phyloP scores from a whole-genome alignment of 768 basidiomycete genomes.

The Gloeopeniophorella convolvens region DNA sequence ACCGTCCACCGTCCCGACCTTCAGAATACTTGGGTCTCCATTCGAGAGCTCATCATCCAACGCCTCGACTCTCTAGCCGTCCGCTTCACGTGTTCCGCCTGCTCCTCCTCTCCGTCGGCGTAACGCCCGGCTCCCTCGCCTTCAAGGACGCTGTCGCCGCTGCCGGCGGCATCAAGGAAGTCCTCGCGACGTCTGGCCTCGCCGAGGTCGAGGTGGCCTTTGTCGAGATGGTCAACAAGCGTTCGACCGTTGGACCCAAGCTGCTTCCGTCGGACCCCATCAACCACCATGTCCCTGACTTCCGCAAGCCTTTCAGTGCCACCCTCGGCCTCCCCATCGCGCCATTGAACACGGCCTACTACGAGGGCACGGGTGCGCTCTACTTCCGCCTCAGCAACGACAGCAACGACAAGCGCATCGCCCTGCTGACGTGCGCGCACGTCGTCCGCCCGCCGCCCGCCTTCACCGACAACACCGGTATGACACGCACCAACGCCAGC shows the following conservation, averaged over 20 bases:
- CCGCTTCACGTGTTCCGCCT: constrained; percentile 21
- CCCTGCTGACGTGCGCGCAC: constrained; percentile 32
- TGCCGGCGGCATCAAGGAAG: constrained; percentile 19
- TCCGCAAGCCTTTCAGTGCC: constrained; percentile 32
- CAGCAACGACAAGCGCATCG: constrained; percentile 24
- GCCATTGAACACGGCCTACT: constrained; percentile 26
- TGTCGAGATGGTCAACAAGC: constrained; percentile 23
- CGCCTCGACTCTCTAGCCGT: constrained; percentile 25
- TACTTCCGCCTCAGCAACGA: constrained; percentile 28
- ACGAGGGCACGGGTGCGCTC: constrained; percentile 34
- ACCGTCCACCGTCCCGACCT: constrained; percentile 29
- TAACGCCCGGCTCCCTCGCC: constrained; percentile 23
- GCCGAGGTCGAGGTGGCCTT: constrained; percentile 26
- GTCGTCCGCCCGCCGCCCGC: constrained; percentile 32
- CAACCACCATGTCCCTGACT: constrained; percentile 25
- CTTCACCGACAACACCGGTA: constrained; percentile 24
- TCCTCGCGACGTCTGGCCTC: constrained; percentile 22
- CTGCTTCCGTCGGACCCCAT: constrained; percentile 27
- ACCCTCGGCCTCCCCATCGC: constrained; percentile 35
- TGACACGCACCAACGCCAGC: neutral
- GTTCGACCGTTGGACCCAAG: constrained; percentile 27
- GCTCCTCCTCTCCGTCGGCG: constrained; percentile 25
- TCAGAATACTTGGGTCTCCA: constrained; percentile 23
- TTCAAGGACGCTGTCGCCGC: constrained; percentile 22
- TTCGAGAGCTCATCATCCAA: constrained; percentile 18